Percentiles rank a stretch among this genome's conserved stretches.
These are phyloP conservation scores for Buddleja alternifolia DNA, from an alignment of 257 asterid species.

Conservation along the genomic window DNA sequence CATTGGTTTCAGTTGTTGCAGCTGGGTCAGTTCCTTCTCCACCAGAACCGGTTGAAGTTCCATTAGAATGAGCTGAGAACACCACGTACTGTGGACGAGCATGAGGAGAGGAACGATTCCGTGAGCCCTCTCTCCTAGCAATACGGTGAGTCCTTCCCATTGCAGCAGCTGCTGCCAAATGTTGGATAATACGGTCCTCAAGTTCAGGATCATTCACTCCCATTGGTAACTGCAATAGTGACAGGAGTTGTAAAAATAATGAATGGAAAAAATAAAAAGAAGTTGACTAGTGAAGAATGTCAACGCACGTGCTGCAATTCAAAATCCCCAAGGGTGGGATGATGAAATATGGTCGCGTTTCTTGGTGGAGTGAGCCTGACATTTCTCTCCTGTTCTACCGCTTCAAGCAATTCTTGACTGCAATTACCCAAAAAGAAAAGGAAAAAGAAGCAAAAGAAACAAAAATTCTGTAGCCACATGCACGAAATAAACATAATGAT, in stretches of 20 bases:
- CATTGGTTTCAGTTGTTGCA: slow-evolving; percentile 37
- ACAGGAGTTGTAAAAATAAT: slow-evolving; percentile 24
- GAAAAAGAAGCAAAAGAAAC: background rate
- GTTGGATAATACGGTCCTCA: slow-evolving; percentile 89
- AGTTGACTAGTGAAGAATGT: slow-evolving; percentile 11
- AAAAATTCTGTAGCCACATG: background rate
- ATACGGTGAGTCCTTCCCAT: slow-evolving; percentile 77
- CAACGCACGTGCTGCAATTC: slow-evolving; percentile 78
- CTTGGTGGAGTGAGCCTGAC: slow-evolving; percentile 66
- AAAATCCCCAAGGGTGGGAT: slow-evolving; percentile 75
- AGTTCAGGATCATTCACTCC: slow-evolving; percentile 69
- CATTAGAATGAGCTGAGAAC: slow-evolving; percentile 55
- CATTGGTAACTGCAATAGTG: slow-evolving; percentile 61
- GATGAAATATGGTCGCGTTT: slow-evolving; percentile 65
- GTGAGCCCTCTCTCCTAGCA: slow-evolving; percentile 67
- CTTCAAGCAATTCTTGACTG: slow-evolving; percentile 97
- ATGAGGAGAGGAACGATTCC: slow-evolving; percentile 60
- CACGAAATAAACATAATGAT: slow-evolving; percentile 13
- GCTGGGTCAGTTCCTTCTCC: slow-evolving; percentile 49
- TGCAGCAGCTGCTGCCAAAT: slow-evolving; percentile 91
- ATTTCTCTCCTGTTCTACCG: slow-evolving; percentile 75
- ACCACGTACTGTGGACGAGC: slow-evolving; percentile 59
- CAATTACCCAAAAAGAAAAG: slow-evolving; percentile 2
- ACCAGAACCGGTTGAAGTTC: slow-evolving; percentile 46
- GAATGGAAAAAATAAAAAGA: background rate